phyloP scores from a whole-genome alignment of 768 basidiomycete genomes.

The Auricularia sp. region DNA sequence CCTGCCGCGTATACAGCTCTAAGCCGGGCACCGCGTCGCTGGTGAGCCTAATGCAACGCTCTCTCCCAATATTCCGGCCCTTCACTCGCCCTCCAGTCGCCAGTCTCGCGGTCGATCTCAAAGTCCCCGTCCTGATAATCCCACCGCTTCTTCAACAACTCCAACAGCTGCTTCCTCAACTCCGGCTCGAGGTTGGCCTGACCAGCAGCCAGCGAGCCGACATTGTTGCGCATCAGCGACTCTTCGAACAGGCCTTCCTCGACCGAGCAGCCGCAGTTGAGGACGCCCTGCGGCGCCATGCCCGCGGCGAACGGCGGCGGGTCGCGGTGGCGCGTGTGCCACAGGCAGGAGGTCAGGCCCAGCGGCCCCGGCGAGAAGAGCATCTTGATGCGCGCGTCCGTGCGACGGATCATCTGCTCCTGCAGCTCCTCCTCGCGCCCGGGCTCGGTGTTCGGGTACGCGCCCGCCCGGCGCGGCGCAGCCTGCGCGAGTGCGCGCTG shows the following conservation, averaged over 20 bases:
- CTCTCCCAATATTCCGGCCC: constrained; percentile 30
- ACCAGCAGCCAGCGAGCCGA: constrained; percentile 66
- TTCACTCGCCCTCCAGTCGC: constrained; percentile 61
- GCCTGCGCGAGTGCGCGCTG: too few relatives aligned
- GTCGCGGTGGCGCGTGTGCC: background rate
- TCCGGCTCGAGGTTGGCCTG: constrained; percentile 85
- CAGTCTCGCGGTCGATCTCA: constrained; percentile 54
- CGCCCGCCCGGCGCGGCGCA: background rate
- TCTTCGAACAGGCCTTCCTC: constrained; percentile 85
- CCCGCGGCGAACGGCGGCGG: background rate
- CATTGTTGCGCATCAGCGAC: constrained; percentile 63
- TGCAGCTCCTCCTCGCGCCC: background rate
- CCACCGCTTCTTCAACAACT: constrained; percentile 60
- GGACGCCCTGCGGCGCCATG: constrained; percentile 56
- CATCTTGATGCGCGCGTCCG: background rate
- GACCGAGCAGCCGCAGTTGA: constrained; percentile 81
- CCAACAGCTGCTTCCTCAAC: constrained; percentile 68
- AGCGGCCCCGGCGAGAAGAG: background rate
- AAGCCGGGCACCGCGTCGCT: too few relatives aligned
- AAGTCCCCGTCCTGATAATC: constrained; percentile 81
- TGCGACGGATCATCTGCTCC: background rate
- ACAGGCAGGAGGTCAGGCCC: background rate
- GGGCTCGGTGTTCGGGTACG: background rate
- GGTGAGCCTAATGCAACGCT: background rate
- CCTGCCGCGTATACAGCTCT: too few relatives aligned